These are phyloP conservation scores for Nitzschia inconspicua DNA, from an alignment of 108 stramenopile species.

Conservation along the genomic window DNA sequence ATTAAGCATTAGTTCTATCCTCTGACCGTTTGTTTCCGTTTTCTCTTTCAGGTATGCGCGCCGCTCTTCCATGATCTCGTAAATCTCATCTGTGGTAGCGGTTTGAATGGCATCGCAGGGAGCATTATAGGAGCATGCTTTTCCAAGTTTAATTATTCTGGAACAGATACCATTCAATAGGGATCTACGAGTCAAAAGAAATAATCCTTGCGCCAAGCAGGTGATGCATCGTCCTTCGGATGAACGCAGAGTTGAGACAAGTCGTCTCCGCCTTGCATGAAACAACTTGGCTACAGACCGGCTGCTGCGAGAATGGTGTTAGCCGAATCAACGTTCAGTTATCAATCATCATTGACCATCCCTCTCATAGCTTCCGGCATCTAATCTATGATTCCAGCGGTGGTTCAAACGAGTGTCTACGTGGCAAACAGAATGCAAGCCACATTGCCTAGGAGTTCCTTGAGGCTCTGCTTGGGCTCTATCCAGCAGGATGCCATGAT, in stretches of 20 bases:
- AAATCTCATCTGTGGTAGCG: slow-evolving; percentile 22
- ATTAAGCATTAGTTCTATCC: too few relatives aligned
- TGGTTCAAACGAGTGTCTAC: too few relatives aligned
- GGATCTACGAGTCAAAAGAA: slow-evolving; percentile 72
- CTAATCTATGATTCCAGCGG: too few relatives aligned
- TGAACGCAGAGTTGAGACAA: slow-evolving; percentile 56
- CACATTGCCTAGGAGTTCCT: too few relatives aligned
- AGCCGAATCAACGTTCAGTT: slow-evolving; percentile 72
- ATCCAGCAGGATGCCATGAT: too few relatives aligned
- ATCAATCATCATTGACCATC: slow-evolving; percentile 55
- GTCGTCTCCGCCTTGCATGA: slow-evolving; percentile 73
- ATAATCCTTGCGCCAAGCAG: slow-evolving; percentile 65
- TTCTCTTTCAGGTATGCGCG: slow-evolving; percentile 19
- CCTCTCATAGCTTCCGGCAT: slow-evolving; percentile 48
- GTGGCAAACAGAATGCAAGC: too few relatives aligned
- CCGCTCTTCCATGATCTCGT: slow-evolving; percentile 6
- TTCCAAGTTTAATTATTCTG: slow-evolving; percentile 12
- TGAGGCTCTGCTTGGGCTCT: too few relatives aligned
- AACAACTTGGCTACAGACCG: slow-evolving; percentile 37
- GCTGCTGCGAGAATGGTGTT: slow-evolving; percentile 70
- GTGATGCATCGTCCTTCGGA: not conserved
- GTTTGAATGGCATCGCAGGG: too few relatives aligned
- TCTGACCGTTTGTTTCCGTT: too few relatives aligned
- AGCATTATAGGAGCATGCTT: too few relatives aligned
- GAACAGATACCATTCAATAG: slow-evolving; percentile 53